These are phyloP conservation scores for Sclerotinia nivalis DNA, from an alignment of 2,329 filamentous ascomycete genomes.

Conservation along the genomic window DNA sequence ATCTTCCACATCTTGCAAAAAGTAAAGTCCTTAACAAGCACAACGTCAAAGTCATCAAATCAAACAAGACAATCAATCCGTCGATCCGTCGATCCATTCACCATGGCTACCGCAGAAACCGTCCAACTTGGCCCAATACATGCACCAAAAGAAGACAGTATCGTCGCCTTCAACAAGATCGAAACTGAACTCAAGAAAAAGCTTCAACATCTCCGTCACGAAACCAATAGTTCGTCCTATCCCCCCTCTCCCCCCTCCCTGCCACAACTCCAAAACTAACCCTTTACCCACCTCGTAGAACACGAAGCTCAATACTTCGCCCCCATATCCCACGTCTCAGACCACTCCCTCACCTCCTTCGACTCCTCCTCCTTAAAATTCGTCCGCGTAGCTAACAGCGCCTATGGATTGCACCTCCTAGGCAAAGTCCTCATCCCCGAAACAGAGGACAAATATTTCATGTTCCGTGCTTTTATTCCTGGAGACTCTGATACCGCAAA, in stretches of 20 bases:
- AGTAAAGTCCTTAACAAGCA: neutral
- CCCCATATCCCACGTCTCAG: constrained; percentile 43
- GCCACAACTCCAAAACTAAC: neutral
- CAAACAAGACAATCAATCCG: constrained; percentile 6
- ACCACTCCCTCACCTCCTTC: constrained; percentile 39
- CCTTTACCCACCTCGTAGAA: constrained; percentile 41
- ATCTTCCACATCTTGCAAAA: too few species aligned
- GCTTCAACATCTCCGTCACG: constrained; percentile 52
- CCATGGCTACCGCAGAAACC: constrained; percentile 49
- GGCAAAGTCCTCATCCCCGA: constrained; percentile 52
- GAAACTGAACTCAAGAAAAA: constrained; percentile 53
- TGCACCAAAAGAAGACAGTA: constrained; percentile 52
- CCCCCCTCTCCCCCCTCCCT: neutral
- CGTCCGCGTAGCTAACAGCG: constrained; percentile 49
- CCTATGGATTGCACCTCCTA: constrained; percentile 52
- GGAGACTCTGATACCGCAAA: constrained; percentile 45
- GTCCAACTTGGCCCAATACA: constrained; percentile 47
- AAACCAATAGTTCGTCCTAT: constrained; percentile 46
- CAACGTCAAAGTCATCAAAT: neutral
- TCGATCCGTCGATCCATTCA: neutral
- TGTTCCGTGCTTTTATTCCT: constrained; percentile 51
- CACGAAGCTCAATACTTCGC: constrained; percentile 58
- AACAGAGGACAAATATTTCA: constrained; percentile 46
- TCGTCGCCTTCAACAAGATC: constrained; percentile 52
- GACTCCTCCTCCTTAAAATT: constrained; percentile 45